Conservation (phyloP, 2,329 filamentous ascomycete species). For the Leptoxyphium fumago region DNA sequence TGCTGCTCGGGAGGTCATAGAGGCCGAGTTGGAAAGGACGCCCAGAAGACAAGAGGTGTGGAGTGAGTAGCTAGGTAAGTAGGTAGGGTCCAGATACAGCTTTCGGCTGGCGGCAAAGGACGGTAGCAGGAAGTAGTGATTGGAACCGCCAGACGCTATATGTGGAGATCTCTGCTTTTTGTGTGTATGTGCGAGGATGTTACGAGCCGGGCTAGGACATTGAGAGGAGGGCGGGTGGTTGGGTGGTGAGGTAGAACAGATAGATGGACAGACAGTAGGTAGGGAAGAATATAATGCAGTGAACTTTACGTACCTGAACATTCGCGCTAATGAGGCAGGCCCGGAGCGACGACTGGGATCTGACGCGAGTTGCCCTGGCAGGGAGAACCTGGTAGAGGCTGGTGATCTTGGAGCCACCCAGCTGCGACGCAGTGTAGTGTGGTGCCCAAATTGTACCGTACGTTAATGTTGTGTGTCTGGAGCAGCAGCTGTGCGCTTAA, state of each 20-base stretch:
- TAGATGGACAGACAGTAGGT: conserved; percentile 10
- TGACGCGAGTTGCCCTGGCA: too few species aligned
- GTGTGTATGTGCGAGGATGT: too few species aligned
- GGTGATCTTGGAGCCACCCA: conserved; percentile 1
- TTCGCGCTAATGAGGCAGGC: conserved; percentile 15
- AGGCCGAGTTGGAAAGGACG: neutral
- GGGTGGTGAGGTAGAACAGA: conserved; percentile 8
- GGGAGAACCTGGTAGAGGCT: too few species aligned
- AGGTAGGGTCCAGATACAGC: too few species aligned
- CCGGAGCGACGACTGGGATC: neutral
- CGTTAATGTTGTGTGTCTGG: conserved; percentile 6
- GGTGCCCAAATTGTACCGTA: conserved; percentile 3
- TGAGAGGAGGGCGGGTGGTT: neutral
- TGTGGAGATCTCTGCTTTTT: too few species aligned
- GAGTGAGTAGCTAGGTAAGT: too few species aligned
- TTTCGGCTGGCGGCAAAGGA: too few species aligned
- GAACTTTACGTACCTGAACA: conserved; percentile 16
- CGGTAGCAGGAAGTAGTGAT: too few species aligned
- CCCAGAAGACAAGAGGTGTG: too few species aligned
- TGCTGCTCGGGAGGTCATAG: conserved; percentile 4
- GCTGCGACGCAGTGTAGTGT: conserved; percentile 1
- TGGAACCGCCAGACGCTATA: too few species aligned
- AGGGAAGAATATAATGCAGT: conserved; percentile 3
- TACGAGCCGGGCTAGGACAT: too few species aligned
- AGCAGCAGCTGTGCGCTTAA: conserved; percentile 14